Evolutionary conservation across 2,329 filamentous ascomycete species (phyloP).

Genomic region (Cercospora sp.): DNA sequence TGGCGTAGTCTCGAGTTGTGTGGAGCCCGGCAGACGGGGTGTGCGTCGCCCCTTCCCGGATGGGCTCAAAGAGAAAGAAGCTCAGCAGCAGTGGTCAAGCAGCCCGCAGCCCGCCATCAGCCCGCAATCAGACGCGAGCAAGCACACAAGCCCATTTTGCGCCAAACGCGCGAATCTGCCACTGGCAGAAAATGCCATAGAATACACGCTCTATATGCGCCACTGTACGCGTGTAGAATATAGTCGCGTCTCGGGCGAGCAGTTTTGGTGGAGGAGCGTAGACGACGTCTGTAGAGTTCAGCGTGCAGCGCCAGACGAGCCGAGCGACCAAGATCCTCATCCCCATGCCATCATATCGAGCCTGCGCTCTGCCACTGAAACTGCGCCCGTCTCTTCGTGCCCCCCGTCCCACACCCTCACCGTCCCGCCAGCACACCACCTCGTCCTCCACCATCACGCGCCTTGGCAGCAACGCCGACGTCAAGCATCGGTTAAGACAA

Average conservation of each 20-base stretch:
- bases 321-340: background rate
- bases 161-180: background rate
- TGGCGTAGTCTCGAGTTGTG: background rate
- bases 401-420: background rate
- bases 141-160: conserved; percentile 4
- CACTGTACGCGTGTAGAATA: background rate
- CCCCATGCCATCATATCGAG: conserved; percentile 4
- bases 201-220: background rate
- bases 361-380: background rate
- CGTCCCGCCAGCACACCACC: conserved; percentile 6
- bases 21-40: background rate
- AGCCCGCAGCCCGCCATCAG: background rate
- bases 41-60: background rate
- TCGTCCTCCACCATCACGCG: conserved; percentile 9
- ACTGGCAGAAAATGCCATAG: background rate
- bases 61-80: background rate
- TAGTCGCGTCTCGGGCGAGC: background rate
- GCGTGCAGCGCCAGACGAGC: conserved; percentile 6
- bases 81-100: background rate
- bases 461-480: conserved; percentile 9
- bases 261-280: background rate
- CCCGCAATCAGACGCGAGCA: background rate
- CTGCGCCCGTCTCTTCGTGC: background rate
- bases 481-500: conserved; percentile 8
- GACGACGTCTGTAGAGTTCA: conserved; percentile 1